Base-by-base conservation (phyloP, 139 green algal species). In the Limnomonas spitsbergensis region DNA sequence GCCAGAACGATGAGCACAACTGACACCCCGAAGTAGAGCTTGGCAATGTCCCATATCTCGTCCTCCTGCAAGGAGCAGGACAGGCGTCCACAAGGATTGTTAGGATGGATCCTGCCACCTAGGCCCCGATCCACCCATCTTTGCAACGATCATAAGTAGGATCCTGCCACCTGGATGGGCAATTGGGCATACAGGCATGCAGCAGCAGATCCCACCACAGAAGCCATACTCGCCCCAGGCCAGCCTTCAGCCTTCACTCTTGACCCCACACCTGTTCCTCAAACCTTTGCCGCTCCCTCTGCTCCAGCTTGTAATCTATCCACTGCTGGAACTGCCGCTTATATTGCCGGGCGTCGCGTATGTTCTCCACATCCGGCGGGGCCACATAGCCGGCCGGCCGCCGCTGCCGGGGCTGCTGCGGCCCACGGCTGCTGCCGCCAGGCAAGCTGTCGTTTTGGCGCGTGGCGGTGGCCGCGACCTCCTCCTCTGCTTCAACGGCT, bases 221-320 rank as follows among this genome's bases (percentile, higher is more conserved):
- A 14, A 36, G 54, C 24, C 54, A 69, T 69, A 27, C 24, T 69
- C 54, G 32, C 26, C 54, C 9, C 7, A 54, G n/a, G n/a, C n/a
- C n/a, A n/a, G n/a, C n/a, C n/a, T n/a, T n/a, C n/a, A n/a, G n/a
- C n/a, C n/a, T n/a, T n/a, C n/a, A n/a, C n/a, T 70, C 24, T 36
- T 36, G 56, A 7, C 24, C 29, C 47, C 47, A 29, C 47, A 61
- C 47, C 47, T 61, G 47, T 20, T 61, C 27, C 61, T 14, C n/a
- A 35, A 38, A 31, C n/a, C 61, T 31, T 36, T 52, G 36, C 29
- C 27, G 32, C 39, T 76, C 70, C 4, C 70, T 35, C 70, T 76
- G 70, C 70, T 38, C 26, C 4, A n/a, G 38, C 6, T 56, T 52
- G 34, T 31, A 76, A 35, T 76, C 36, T 52, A 76, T 76, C 37